Base-by-base conservation (phyloP, 2,329 filamentous ascomycete species). In the Penicillium oxalicum region DNA sequence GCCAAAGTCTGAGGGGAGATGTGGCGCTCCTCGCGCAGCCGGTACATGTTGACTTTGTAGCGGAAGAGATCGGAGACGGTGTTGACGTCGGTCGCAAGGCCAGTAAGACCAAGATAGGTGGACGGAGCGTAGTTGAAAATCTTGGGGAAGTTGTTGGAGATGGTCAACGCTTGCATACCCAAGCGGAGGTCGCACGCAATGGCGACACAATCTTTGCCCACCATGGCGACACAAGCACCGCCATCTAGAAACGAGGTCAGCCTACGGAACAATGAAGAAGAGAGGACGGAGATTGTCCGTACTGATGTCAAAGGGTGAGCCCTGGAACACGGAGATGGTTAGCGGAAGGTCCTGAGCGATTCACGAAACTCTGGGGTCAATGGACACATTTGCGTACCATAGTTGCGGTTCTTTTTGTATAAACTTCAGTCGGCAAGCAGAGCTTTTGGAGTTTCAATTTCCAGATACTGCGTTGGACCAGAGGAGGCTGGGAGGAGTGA, bases 1-100 rank as follows among this genome's bases (percentile, higher is more conserved):
- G 93, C 91, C 75, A 98, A 90, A 50, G 93, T 98, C 70, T 87
- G 82, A 40, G 93, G 93, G 48, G 88, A 86, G 73, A 98, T 97
- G 77, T 90, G 81, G 68, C 93, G 90, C 80, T 98, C 93, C 79
- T 98, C 93, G 66, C 93, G 88, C 66, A 98, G 83, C 58, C 93
- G 88, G 82, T 98, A 98, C 88, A 98, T 94, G 82, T 98, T 98
- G 72, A 95, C 89, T 81, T 98, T 98, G 84, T 95, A 97, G 68
- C 93, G 90, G 82, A 98, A 95, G 60, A 97, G 86, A 75, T 98
- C 91, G 63, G 86, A 87, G 61, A 98, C 91, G 61, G 91, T 97
- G 57, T 82, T 82, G 57, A 98, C 90, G 71, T 98, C 93, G 62
- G 93, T 98, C 53, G 93, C 93, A 44, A 98, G 87, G 48, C 93